These are phyloP conservation scores for Lodderomyces oxycetoniae DNA, from an alignment of 1,139 yeast species.

Conservation along the genomic window DNA sequence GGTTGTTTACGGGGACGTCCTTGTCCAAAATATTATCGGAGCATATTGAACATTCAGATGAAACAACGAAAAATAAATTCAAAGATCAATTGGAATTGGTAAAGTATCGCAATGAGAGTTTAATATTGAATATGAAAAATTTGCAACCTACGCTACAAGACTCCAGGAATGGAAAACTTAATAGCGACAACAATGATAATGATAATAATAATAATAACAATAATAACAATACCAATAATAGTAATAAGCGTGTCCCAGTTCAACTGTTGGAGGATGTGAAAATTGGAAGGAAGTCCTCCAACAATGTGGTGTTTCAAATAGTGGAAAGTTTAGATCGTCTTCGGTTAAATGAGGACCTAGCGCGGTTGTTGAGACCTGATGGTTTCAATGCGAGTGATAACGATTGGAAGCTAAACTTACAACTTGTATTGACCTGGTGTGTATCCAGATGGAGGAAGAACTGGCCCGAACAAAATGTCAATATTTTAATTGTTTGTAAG, in stretches of 20 bases:
- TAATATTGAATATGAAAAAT: constrained; percentile 48
- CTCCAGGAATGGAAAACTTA: constrained; percentile 21
- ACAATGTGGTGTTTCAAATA: constrained; percentile 23
- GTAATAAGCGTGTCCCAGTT: no score
- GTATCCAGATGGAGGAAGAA: constrained; percentile 36
- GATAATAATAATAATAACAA: no score
- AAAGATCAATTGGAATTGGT: constrained; percentile 54
- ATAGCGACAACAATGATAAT: no score
- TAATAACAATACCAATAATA: no score
- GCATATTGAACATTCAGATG: constrained; percentile 28
- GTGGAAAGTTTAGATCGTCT: constrained; percentile 32
- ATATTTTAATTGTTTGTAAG: constrained; percentile 35
- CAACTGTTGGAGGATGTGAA: no score
- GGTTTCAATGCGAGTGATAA: constrained; percentile 5
- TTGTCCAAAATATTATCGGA: constrained; percentile 36
- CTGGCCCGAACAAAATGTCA: constrained; percentile 23
- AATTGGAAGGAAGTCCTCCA: no score
- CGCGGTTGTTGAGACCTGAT: constrained; percentile 26
- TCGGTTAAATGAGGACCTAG: constrained; percentile 29
- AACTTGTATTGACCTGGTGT: constrained; percentile 46
- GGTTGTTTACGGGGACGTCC: constrained; percentile 56
- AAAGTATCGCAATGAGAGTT: constrained; percentile 68
- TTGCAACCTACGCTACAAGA: no score
- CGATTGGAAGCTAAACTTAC: constrained; percentile 39
- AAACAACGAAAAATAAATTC: constrained; percentile 30